These are phyloP conservation scores for Trichoderma parareesei DNA, from an alignment of 495 filamentous ascomycete genomes.

Conservation along the genomic window DNA sequence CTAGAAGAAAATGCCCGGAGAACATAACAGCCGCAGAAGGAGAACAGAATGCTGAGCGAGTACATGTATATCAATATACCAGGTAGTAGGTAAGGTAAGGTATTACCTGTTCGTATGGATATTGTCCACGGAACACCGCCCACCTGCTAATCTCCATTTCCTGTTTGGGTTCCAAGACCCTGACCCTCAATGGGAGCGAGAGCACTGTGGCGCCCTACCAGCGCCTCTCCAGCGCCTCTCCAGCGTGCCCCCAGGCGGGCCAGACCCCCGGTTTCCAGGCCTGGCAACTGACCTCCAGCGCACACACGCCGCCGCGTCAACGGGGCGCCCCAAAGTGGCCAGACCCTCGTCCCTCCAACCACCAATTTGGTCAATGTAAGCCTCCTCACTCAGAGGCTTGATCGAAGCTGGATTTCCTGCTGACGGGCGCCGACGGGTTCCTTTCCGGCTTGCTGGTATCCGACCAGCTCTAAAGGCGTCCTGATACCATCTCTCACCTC, in stretches of 20 bases:
- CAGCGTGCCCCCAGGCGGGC: constrained; percentile 2
- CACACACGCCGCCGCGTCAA: background rate
- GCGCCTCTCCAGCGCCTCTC: background rate
- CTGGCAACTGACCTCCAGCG: background rate
- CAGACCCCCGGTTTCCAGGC: background rate
- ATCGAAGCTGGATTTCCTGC: background rate
- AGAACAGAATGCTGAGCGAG: no score
- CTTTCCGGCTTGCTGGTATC: background rate
- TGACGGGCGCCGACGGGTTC: constrained; percentile 4
- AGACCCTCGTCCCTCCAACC: background rate
- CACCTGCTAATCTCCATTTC: no score
- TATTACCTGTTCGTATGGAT: no score
- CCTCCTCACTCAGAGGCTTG: constrained; percentile 7
- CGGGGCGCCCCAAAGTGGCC: no score
- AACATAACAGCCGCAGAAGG: no score
- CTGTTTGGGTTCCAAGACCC: no score
- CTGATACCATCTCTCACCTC: background rate
- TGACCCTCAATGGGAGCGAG: no score
- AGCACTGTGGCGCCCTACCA: no score
- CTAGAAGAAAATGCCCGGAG: no score
- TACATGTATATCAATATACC: no score
- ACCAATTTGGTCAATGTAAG: background rate
- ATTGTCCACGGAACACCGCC: no score
- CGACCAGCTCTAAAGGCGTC: background rate
- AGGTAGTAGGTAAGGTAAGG: no score